A percentile compares a stretch with the other conserved stretches of the same genome.
These are phyloP conservation scores for Beauveria bassiana DNA, from an alignment of 2,329 filamentous ascomycete genomes.

Conservation along the genomic window DNA sequence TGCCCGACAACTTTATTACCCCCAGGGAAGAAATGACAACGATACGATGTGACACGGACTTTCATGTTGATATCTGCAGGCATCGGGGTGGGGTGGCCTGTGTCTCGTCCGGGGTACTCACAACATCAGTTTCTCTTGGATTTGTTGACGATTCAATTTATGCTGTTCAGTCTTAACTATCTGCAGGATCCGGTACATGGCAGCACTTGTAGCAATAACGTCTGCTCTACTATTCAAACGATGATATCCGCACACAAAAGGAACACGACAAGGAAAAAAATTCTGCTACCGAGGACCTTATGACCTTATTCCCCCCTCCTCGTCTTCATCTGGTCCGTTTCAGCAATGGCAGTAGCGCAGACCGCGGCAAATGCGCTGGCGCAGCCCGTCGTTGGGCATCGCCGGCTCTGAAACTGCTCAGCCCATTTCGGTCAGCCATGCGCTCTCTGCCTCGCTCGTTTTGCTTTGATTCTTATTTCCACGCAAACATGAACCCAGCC, in stretches of 20 bases:
- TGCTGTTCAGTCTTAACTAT: too few relatives aligned
- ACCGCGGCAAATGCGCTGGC: background rate
- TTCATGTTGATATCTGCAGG: background rate
- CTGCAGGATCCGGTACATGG: too few relatives aligned
- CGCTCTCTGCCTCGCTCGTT: background rate
- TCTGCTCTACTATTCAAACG: background rate
- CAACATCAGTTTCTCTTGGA: too few relatives aligned
- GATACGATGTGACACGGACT: constrained; percentile 3
- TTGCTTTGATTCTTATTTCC: background rate
- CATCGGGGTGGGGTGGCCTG: background rate
- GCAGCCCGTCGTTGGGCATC: background rate
- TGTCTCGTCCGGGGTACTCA: too few relatives aligned
- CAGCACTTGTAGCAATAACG: background rate
- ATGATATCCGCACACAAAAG: background rate
- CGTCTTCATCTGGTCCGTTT: background rate
- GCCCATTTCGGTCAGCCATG: background rate
- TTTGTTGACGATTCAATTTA: too few relatives aligned
- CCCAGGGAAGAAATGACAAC: background rate
- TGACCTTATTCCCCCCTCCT: too few relatives aligned
- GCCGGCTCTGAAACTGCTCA: too few relatives aligned
- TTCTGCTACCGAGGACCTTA: too few relatives aligned
- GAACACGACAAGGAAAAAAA: background rate
- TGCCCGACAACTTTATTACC: background rate
- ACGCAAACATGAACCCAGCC: background rate
- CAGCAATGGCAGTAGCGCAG: background rate